Percentiles rank a stretch among this genome's conserved stretches.
phyloP scores from a whole-genome alignment of 176 grass and related monocot genomes.

The Zoysia pacifica region DNA sequence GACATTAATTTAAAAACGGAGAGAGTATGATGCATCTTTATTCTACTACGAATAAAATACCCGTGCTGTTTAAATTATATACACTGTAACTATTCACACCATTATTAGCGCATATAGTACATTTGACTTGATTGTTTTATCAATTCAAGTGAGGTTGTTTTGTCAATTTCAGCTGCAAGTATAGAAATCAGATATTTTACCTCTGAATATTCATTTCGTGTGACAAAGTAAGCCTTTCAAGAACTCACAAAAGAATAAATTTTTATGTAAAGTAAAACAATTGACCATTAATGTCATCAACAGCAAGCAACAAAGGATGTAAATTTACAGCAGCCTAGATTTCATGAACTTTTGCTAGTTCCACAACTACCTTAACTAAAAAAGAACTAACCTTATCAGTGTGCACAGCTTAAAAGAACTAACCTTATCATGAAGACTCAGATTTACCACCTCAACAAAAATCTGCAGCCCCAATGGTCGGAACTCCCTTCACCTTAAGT shows the following conservation, averaged over 20 bases:
- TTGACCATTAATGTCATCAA: constrained; percentile 73
- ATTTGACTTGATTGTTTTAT: constrained; percentile 44
- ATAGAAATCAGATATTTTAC: constrained; percentile 63
- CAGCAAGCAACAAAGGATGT: constrained; percentile 61
- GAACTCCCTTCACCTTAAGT: constrained; percentile 64
- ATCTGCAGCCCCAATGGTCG: constrained; percentile 62
- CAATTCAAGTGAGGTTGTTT: constrained; percentile 44
- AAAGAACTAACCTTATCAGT: background rate
- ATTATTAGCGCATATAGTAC: no score
- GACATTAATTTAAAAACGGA: no score
- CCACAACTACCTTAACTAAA: constrained; percentile 66
- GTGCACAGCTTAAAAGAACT: background rate
- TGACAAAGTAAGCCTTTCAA: background rate
- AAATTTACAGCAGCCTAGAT: constrained; percentile 65
- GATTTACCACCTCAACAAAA: constrained; percentile 86
- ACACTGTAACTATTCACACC: no score
- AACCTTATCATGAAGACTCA: no score
- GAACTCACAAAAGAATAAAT: background rate
- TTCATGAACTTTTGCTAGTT: constrained; percentile 61
- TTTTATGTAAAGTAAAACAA: background rate
- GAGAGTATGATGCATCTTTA: no score
- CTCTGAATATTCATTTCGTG: constrained; percentile 41
- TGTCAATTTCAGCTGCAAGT: constrained; percentile 77
- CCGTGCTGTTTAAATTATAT: no score
- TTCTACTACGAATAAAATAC: no score